Base-by-base conservation (phyloP, 148 eudicot genomes). In the Camellia sinensis region DNA sequence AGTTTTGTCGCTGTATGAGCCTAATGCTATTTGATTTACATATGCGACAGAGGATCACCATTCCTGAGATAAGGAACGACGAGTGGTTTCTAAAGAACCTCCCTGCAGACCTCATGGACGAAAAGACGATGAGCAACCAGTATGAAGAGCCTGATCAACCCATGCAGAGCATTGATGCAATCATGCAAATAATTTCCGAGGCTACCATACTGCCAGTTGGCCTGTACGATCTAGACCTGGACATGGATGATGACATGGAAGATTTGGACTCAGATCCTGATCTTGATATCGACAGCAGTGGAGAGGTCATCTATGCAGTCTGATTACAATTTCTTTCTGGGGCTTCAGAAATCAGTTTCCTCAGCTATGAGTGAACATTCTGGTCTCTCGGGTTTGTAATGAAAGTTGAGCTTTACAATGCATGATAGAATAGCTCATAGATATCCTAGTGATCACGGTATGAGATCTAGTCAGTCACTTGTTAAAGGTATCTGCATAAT, bases 161-260 rank as follows among this genome's bases (percentile, higher is more conserved):
- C 73, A 92, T 91, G 93, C 94, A 94, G 85, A 89, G 92, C 89
- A 75, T 86, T 0, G 93, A 91, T 45, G 74, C 73, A 12, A 90
- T 91, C 81, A 93, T 91, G 97, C 93, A 93, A 78, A 93, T 93
- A 81, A 91, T 94, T 78, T 89, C 98, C 3, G 97, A 92, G 84
- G 98, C 94, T 52, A 94, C 97, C 73, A 84, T 92, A 68, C 97
- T 97, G n/a, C 88, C 97, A 5, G 85, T 84, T 78, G 93, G 98
- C 46, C 75, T 89, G 46, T 87, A 82, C 59, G 75, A 88, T 29
- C 29, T 29, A 29, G 29, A 29, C 73, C 80, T 90, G 66, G 94
- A 92, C 84, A 84, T 91, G 89, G 92, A 89, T 75, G 97, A 92
- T 67, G 91, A 88, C 85, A 81, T 91, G 92, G 91, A 87, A 72